These are phyloP conservation scores for Ophiocordyceps camponoti-leonardi DNA, from an alignment of 2,329 filamentous ascomycete species.

Conservation along the genomic window DNA sequence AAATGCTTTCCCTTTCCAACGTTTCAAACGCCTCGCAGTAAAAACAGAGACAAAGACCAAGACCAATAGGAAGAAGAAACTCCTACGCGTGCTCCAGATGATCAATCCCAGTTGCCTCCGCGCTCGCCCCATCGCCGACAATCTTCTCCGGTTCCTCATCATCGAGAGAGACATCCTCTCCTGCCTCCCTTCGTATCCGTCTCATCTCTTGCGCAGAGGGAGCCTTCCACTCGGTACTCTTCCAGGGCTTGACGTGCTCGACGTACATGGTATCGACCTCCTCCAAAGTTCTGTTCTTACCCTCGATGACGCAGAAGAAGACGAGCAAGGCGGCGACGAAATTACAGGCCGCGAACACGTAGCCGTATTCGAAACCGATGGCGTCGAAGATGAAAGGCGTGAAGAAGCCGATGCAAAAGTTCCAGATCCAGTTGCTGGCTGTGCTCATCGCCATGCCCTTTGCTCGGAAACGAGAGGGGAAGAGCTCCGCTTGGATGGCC, in stretches of 20 bases:
- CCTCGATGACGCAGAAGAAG: slow-evolving; percentile 62
- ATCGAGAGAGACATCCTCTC: slow-evolving; percentile 17
- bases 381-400: slow-evolving; percentile 54
- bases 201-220: slow-evolving; percentile 26
- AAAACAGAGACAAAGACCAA: too few relatives aligned
- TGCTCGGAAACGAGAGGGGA: slow-evolving; percentile 37
- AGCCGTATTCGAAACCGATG: slow-evolving; percentile 56
- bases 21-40: too few relatives aligned
- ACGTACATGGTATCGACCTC: slow-evolving; percentile 67
- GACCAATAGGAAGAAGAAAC: too few relatives aligned
- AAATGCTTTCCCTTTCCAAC: too few relatives aligned
- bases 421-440: slow-evolving; percentile 47
- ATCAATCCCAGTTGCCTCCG: not conserved
- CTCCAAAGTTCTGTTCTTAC: slow-evolving; percentile 53
- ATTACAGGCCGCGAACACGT: slow-evolving; percentile 54
- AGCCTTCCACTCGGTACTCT: slow-evolving; percentile 37
- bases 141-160: not conserved
- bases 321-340: slow-evolving; percentile 44
- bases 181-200: slow-evolving; percentile 22
- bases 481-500: slow-evolving; percentile 47
- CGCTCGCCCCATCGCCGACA: not conserved
- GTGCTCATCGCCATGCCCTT: slow-evolving; percentile 38
- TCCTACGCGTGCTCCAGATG: not conserved
- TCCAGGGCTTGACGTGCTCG: slow-evolving; percentile 35
- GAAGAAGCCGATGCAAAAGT: slow-evolving; percentile 25